phyloP scores from a whole-genome alignment of 495 filamentous ascomycete genomes.

The Neurospora intermedia region DNA sequence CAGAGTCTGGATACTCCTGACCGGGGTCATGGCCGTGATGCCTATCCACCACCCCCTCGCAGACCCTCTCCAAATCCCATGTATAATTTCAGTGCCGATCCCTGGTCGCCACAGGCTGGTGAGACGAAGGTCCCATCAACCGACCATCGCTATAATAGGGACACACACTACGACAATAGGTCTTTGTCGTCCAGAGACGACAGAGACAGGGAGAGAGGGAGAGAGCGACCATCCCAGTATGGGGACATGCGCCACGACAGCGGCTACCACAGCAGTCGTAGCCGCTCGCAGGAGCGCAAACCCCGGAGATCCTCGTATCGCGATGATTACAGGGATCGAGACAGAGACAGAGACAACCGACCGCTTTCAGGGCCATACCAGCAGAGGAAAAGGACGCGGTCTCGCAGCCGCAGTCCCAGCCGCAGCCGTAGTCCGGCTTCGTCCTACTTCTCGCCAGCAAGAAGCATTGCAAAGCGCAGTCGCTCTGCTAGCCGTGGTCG shows the following conservation, averaged over 20 bases:
- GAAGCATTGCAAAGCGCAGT: conserved; percentile 1
- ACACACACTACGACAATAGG: conserved; percentile 1
- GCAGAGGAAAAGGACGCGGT: conserved; percentile 1
- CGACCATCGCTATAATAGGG: conserved; percentile 3
- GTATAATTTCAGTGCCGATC: conserved; percentile 7
- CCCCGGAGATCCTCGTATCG: conserved; percentile 1
- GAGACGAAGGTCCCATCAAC: conserved; percentile 6
- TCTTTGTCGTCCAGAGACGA: conserved; percentile 9
- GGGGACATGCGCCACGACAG: conserved; percentile 19
- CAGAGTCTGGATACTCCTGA: conserved; percentile 1
- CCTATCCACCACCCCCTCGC: conserved; percentile 2
- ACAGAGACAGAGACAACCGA: conserved; percentile 7
- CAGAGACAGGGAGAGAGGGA: background rate
- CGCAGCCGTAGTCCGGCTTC: conserved; percentile 1
- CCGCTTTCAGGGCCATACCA: conserved; percentile 2
- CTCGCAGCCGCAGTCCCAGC: background rate
- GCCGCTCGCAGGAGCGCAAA: conserved; percentile 5
- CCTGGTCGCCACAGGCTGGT: conserved; percentile 19
- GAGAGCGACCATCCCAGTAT: background rate
- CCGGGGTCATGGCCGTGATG: background rate
- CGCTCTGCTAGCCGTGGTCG: background rate
- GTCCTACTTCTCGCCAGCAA: background rate
- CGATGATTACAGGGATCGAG: conserved; percentile 6
- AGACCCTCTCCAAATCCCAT: conserved; percentile 3
- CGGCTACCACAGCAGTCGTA: conserved; percentile 23